Conservation (phyloP, 1,284 basidiomycete species). For the Peniophora sp. region DNA sequence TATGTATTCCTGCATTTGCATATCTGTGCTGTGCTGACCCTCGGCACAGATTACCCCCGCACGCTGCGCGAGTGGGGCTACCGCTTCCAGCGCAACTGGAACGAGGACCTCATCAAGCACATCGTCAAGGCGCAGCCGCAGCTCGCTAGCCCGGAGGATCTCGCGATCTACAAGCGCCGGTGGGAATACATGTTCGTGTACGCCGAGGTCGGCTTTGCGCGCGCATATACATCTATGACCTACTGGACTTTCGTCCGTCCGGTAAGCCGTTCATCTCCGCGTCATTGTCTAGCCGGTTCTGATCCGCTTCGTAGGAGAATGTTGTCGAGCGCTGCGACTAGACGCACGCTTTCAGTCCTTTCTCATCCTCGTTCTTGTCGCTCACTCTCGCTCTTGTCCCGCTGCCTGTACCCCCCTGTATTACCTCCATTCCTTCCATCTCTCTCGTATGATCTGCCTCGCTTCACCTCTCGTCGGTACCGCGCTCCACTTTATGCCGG, state of each 20-base stretch:
- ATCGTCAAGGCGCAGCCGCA: conserved; percentile 8
- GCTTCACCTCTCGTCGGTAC: not conserved
- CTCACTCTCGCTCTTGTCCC: not conserved
- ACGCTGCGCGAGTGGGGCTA: conserved; percentile 83
- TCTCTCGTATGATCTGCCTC: not conserved
- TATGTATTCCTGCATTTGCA: conserved; percentile 16
- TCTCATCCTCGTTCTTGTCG: not conserved
- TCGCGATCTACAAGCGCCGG: conserved; percentile 10
- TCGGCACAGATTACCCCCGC: conserved; percentile 66
- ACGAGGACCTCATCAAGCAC: conserved; percentile 1
- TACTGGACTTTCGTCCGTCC: conserved; percentile 11
- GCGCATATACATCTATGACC: conserved; percentile 9
- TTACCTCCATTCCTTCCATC: not conserved
- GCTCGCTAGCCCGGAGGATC: conserved; percentile 3
- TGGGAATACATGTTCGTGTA: conserved; percentile 15
- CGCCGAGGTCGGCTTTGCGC: conserved; percentile 12
- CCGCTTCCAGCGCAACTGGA: conserved; percentile 9
- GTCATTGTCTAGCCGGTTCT: not conserved
- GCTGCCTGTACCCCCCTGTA: no score
- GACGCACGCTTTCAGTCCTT: not conserved
- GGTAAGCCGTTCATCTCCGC: conserved; percentile 2
- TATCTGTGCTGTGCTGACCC: not conserved
- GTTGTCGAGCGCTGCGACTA: not conserved
- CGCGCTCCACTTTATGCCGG: not conserved
- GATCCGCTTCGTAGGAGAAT: not conserved